phyloP scores from a whole-genome alignment of 495 filamentous ascomycete species.

The Aspergillus saccharolyticus region DNA sequence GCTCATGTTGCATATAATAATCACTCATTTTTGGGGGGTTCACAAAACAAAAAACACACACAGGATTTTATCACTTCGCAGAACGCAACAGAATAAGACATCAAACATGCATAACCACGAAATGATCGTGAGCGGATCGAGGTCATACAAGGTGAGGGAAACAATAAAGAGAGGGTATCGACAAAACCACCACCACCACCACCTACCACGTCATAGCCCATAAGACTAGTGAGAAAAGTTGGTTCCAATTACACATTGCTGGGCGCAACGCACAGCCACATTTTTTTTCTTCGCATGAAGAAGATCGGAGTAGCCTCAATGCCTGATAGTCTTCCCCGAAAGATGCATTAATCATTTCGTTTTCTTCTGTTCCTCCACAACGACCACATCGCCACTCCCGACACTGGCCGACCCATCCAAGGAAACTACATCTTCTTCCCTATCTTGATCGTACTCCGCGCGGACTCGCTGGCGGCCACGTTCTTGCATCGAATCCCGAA shows the following conservation, averaged over 20 bases:
- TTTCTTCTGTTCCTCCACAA: conserved; percentile 7
- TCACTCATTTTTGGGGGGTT: no score
- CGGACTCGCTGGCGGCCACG: conserved; percentile 45
- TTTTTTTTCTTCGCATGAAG: not conserved
- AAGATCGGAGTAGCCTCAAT: not conserved
- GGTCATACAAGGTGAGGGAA: not conserved
- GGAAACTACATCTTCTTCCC: conserved; percentile 10
- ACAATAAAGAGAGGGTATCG: not conserved
- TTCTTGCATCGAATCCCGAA: conserved; percentile 71
- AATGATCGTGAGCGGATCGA: not conserved
- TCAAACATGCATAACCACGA: not conserved
- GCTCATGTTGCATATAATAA: no score
- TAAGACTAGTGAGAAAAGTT: no score
- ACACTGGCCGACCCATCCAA: conserved; percentile 7
- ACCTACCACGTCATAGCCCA: not conserved
- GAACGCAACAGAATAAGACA: not conserved
- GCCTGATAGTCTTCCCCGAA: no score
- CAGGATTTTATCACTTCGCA: not conserved
- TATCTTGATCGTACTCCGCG: conserved; percentile 1
- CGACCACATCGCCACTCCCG: not conserved
- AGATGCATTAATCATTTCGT: conserved; percentile 6
- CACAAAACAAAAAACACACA: not conserved
- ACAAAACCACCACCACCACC: not conserved
- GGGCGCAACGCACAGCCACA: no score
- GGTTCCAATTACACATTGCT: no score